phyloP scores from a whole-genome alignment of 164 flowering plant genomes.

The grape (Vitis vinifera) region DNA sequence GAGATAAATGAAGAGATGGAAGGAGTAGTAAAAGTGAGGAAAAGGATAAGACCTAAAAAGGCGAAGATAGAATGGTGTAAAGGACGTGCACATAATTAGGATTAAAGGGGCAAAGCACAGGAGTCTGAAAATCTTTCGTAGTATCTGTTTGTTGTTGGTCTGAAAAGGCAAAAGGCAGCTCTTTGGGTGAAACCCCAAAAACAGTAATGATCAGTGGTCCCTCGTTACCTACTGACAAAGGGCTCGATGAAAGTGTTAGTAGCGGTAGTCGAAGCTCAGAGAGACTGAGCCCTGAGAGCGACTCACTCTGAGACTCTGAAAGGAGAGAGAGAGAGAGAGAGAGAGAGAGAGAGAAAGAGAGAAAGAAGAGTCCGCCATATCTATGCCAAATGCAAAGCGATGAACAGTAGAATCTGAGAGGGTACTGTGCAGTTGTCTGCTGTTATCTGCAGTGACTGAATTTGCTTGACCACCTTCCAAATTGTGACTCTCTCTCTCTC shows the following conservation, averaged over 20 bases:
- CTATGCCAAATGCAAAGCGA: conserved; percentile 8
- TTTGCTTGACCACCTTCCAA: conserved; percentile 15
- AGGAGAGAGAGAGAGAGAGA: conserved; percentile 11
- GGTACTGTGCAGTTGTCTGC: conserved; percentile 20
- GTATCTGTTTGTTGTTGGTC: conserved; percentile 19
- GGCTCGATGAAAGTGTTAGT: conserved; percentile 22
- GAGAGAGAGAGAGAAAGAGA: background rate
- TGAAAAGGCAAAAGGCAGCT: conserved; percentile 31
- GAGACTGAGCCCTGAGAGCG: conserved; percentile 1
- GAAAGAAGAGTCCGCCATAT: background rate
- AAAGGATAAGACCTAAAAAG: background rate
- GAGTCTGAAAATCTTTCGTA: conserved; percentile 3
- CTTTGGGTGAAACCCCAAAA: conserved; percentile 45
- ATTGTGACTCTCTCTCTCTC: background rate
- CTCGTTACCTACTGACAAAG: conserved; percentile 12
- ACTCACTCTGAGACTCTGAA: conserved; percentile 4
- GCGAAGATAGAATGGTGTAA: too few species aligned
- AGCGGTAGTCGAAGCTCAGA: conserved; percentile 31
- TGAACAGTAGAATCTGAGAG: conserved; percentile 25
- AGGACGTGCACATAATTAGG: conserved; percentile 12
- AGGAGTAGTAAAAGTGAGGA: background rate
- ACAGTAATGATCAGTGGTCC: conserved; percentile 38
- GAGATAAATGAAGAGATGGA: too few species aligned
- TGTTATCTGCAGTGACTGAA: conserved; percentile 17
- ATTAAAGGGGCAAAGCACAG: conserved; percentile 1